Conservation (phyloP, 257 asterid species). For the Solanum peruvianum region DNA sequence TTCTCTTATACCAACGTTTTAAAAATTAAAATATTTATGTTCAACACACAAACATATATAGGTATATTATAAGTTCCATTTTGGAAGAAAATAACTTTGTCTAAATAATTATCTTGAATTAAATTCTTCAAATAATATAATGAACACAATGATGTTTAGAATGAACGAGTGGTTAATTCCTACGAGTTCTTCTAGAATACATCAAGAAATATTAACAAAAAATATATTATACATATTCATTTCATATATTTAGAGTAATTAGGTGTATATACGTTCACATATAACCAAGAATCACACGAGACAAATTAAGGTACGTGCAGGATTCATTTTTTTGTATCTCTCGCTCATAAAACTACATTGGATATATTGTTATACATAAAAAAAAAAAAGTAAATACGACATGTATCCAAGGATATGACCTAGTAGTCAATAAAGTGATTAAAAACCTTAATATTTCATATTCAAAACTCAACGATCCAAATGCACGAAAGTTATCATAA, state of each 20-base stretch:
- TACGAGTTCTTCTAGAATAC: neutral
- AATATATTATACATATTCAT: too few relatives aligned
- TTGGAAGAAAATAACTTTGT: neutral
- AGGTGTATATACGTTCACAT: neutral
- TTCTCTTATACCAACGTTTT: too few relatives aligned
- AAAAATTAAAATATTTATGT: too few relatives aligned
- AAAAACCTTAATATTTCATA: accelerated
- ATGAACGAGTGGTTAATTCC: neutral
- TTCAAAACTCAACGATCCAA: neutral
- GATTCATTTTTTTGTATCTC: neutral
- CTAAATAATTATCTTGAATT: neutral
- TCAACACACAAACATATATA: too few relatives aligned
- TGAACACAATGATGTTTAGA: neutral
- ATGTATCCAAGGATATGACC: neutral
- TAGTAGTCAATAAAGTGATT: accelerated
- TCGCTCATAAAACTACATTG: neutral
- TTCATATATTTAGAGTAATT: neutral
- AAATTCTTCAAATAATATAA: neutral
- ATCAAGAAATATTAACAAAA: neutral
- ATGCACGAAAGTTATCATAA: accelerated
- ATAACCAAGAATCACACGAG: neutral
- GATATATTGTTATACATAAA: neutral
- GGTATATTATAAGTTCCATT: neutral
- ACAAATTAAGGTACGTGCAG: neutral
- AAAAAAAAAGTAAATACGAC: too few relatives aligned